Conservation (phyloP, 805 yeast genomes). For the Myxozyma nipponensis region DNA sequence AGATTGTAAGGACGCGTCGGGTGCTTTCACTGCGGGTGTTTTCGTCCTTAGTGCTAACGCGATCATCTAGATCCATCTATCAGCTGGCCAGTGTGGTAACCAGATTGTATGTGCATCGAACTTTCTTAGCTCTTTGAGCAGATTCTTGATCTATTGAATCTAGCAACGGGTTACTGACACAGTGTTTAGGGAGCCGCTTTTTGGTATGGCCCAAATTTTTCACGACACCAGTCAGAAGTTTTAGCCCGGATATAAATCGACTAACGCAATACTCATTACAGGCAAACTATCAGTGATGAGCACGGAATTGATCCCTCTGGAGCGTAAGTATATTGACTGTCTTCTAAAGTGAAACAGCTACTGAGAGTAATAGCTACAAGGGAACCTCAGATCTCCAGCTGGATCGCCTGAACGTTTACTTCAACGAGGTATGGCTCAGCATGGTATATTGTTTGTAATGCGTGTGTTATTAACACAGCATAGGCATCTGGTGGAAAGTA, state of each 20-base stretch:
- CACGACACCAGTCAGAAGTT: no score
- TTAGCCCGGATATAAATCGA: not conserved
- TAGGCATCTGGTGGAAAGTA: slow-evolving; percentile 77
- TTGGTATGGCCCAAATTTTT: slow-evolving; percentile 20
- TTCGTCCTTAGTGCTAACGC: not conserved
- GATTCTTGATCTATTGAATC: no score
- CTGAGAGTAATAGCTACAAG: slow-evolving; percentile 27
- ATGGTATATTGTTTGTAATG: not conserved
- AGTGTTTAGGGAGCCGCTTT: slow-evolving; percentile 28
- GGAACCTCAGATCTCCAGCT: slow-evolving; percentile 32
- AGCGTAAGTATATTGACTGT: slow-evolving; percentile 23
- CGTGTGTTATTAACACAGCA: not conserved
- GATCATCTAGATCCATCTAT: slow-evolving; percentile 68
- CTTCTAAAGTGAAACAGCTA: not conserved
- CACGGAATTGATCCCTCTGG: slow-evolving; percentile 31
- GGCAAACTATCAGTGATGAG: slow-evolving; percentile 32
- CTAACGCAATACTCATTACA: slow-evolving; percentile 7
- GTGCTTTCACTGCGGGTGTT: not conserved
- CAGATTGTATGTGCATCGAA: slow-evolving; percentile 66
- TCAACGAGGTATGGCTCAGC: slow-evolving; percentile 51
- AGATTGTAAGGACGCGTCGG: slow-evolving; percentile 28
- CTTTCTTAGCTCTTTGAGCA: no score
- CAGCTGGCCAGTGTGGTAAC: slow-evolving; percentile 97
- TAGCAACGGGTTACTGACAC: no score
- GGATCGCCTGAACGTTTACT: slow-evolving; percentile 72